A percentile compares a stretch with the other conserved stretches of the same genome.
phyloP scores from a whole-genome alignment of 2,329 filamentous ascomycete genomes.

The Lecanicillium sp. region DNA sequence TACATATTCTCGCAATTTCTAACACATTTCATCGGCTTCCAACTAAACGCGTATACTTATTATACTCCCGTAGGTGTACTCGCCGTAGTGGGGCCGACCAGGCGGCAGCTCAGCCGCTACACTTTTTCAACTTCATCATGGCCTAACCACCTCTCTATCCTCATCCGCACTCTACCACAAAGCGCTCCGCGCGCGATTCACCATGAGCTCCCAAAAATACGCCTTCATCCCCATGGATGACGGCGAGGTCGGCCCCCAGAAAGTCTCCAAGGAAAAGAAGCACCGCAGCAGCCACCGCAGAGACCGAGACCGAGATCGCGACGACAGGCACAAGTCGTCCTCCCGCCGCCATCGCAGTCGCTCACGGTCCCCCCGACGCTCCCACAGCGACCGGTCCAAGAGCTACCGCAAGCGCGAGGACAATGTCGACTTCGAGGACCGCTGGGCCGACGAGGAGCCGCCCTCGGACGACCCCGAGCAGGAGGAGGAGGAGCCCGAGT shows the following conservation, averaged over 20 bases:
- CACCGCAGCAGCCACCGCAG: slow-evolving; percentile 32
- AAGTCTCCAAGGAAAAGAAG: slow-evolving; percentile 46
- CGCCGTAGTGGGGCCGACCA: background rate
- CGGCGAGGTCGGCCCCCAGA: slow-evolving; percentile 51
- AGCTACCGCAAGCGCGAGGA: slow-evolving; percentile 37
- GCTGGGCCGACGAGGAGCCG: slow-evolving; percentile 75
- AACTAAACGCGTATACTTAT: no score
- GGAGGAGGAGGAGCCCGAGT: slow-evolving; percentile 49
- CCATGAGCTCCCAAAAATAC: slow-evolving; percentile 55
- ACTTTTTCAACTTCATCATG: background rate
- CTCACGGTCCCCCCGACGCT: slow-evolving; percentile 28
- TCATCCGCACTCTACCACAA: background rate
- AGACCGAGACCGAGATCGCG: slow-evolving; percentile 19
- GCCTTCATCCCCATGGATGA: slow-evolving; percentile 63
- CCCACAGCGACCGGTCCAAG: slow-evolving; percentile 30
- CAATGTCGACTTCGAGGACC: slow-evolving; percentile 59
- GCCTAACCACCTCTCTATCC: background rate
- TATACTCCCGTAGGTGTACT: no score
- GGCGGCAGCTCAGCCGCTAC: slow-evolving; percentile 8
- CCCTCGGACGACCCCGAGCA: slow-evolving; percentile 35
- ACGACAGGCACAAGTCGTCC: slow-evolving; percentile 19
- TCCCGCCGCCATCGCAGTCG: slow-evolving; percentile 23
- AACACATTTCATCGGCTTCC: no score
- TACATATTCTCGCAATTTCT: no score
- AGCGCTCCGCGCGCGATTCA: slow-evolving; percentile 1